Conservation (phyloP, 2,329 filamentous ascomycete species). For the Cercospora berteroae region DNA sequence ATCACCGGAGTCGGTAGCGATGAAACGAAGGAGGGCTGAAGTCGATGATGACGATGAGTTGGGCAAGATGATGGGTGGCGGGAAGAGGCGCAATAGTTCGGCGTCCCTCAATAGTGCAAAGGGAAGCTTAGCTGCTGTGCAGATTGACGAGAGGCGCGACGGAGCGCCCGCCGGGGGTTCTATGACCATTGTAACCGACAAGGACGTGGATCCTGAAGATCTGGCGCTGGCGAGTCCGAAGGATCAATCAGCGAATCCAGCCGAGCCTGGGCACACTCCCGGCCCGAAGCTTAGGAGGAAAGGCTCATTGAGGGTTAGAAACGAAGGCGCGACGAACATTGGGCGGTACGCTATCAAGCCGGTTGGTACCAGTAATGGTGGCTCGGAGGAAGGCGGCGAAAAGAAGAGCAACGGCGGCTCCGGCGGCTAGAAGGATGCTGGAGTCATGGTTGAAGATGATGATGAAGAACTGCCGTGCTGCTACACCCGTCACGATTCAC, state of each 20-base stretch:
- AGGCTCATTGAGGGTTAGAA: conserved; percentile 45
- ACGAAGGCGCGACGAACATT: conserved; percentile 40
- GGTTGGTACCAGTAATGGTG: conserved; percentile 10
- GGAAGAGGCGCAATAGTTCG: conserved; percentile 46
- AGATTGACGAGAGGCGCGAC: conserved; percentile 21
- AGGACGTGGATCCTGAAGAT: conserved; percentile 13
- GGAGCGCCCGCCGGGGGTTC: conserved; percentile 9
- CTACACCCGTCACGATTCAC: background rate
- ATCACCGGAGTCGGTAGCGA: conserved; percentile 50
- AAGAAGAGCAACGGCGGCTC: conserved; percentile 16
- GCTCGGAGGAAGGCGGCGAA: background rate
- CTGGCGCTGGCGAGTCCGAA: conserved; percentile 22
- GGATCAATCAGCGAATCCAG: conserved; percentile 18
- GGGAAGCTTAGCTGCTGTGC: conserved; percentile 25
- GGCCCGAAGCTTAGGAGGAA: conserved; percentile 42
- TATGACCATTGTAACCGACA: conserved; percentile 16
- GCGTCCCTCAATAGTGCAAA: conserved; percentile 27
- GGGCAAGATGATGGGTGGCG: conserved; percentile 65
- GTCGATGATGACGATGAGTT: conserved; percentile 83
- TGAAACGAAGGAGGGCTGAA: conserved; percentile 88
- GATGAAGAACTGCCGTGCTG: background rate
- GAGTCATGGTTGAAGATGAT: background rate
- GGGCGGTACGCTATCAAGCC: conserved; percentile 34
- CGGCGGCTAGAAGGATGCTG: background rate
- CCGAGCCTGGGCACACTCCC: conserved; percentile 15